Conservation (phyloP, 129 eudicot species). For the Flaveria ramosissima region DNA sequence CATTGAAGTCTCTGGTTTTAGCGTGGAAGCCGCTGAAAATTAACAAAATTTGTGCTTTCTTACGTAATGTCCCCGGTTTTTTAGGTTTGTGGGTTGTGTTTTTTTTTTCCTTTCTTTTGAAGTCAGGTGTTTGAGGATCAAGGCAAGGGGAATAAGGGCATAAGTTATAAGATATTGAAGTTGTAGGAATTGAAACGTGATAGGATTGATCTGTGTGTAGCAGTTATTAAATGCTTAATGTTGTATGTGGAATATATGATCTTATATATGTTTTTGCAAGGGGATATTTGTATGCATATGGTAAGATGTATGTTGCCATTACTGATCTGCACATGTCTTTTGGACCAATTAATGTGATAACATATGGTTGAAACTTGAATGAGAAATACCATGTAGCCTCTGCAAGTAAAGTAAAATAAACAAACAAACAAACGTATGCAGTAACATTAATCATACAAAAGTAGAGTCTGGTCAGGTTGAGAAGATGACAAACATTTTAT, state of each 20-base stretch:
- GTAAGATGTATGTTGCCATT: constrained; percentile 7
- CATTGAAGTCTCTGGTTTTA: constrained; percentile 48
- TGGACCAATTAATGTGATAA: not conserved
- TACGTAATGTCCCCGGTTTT: constrained; percentile 7
- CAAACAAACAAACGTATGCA: not conserved
- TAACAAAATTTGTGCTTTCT: constrained; percentile 6
- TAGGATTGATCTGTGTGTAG: constrained; percentile 25
- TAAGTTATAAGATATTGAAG: constrained; percentile 22
- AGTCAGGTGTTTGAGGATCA: constrained; percentile 27
- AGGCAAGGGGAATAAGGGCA: constrained; percentile 28
- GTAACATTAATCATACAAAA: too few species aligned
- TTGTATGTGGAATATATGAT: constrained; percentile 20
- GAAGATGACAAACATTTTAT: too few species aligned
- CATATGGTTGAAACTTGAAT: not conserved
- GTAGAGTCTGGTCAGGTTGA: too few species aligned
- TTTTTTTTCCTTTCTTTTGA: constrained; percentile 20
- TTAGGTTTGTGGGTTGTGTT: constrained; percentile 20
- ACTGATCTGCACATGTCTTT: not conserved
- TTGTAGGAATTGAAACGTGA: constrained; percentile 8
- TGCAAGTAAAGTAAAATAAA: not conserved
- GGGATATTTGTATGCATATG: constrained; percentile 8
- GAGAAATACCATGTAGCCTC: not conserved
- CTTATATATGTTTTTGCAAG: not conserved
- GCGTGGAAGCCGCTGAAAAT: constrained; percentile 50
- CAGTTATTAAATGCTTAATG: constrained; percentile 19